Evolutionary conservation across 2,329 filamentous ascomycete species (phyloP), one percentile per base, ranked within the genome.

Genomic region (Talaromyces sp.): DNA sequence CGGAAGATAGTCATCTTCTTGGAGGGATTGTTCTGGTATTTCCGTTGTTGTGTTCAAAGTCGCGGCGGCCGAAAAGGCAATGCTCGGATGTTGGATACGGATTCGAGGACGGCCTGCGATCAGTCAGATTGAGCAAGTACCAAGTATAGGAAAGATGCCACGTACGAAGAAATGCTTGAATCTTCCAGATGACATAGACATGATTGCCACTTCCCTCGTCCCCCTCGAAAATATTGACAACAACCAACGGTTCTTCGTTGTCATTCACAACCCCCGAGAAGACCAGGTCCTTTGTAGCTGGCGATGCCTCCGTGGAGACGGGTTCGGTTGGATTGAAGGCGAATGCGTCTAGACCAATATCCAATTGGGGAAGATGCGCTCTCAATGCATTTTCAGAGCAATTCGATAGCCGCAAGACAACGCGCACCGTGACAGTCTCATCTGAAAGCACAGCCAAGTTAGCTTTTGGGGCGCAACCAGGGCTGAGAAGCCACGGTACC

Each of bases 21-120:
- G 65, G 23, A 72, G 66, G 31, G 73, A 71, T 61, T 70, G 69
- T 57, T 73, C 71, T n/a, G 72, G 67, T 34, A 65, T 70, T 56
- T 79, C 76, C 1, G 77, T 69, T 2, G 80, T 78, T 4, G 44
- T 31, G 61, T 77, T 81, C 34, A 82, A 69, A 56, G 74, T 79
- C 23, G 77, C 76, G 23, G 76, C 79, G 28, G 80, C 78, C 34
- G 81, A 80, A 66, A 87, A 85, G 55, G 85, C 79, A 30, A 87
- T 76, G 5, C 79, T 80, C 36, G 84, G 83, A 65, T 85, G 80
- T 62, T 84, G 80, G 36, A 85, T 80, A 61, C 83, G 80, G 60
- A 81, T 78, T 61, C 83, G 77, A 59, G 79, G 79, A 33, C 78
- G 75, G 70, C 76, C 78, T 68, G 10, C 18, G 12, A 28, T 44